A percentile compares a stretch with the other conserved stretches of the same genome.
Evolutionary conservation across 345 rosid species (phyloP).

Genomic region (Rhodomyrtus tomentosa): DNA sequence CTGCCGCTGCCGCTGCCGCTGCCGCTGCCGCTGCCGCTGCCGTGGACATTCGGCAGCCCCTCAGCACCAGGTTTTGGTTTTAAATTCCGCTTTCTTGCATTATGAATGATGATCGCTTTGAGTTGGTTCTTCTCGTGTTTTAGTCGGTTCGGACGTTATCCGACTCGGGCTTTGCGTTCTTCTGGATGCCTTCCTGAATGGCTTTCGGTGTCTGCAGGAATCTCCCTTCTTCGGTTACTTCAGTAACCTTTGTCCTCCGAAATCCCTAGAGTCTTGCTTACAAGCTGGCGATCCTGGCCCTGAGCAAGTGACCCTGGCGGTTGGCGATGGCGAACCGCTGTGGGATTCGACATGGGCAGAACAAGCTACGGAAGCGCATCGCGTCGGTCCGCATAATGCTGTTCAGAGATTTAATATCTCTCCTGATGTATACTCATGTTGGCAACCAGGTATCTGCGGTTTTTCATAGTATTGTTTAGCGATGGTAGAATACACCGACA

Average conservation of each 20-base stretch:
- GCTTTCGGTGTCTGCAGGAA: background rate
- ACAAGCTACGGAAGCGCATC: background rate
- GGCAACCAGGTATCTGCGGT: background rate
- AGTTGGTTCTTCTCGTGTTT: background rate
- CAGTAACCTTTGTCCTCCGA: background rate
- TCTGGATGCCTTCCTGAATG: background rate
- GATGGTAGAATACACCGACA: background rate
- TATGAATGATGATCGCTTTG: background rate
- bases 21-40: background rate
- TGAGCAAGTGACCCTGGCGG: too few relatives aligned
- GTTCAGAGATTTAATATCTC: background rate
- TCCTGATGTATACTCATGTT: background rate
- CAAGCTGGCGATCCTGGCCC: background rate
- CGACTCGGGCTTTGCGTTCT: background rate
- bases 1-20: background rate
- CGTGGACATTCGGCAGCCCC: background rate
- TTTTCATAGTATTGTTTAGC: background rate
- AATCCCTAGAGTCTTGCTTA: background rate
- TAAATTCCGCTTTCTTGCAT: background rate
- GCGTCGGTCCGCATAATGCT: background rate
- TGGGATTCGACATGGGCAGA: background rate
- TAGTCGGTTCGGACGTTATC: background rate
- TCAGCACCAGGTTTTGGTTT: background rate
- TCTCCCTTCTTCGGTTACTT: background rate
- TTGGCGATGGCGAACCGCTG: background rate